Percentiles rank a stretch among this genome's conserved stretches.
Evolutionary conservation across 257 asterid genomes (phyloP).

Genomic region (Salvia miltiorrhiza): DNA sequence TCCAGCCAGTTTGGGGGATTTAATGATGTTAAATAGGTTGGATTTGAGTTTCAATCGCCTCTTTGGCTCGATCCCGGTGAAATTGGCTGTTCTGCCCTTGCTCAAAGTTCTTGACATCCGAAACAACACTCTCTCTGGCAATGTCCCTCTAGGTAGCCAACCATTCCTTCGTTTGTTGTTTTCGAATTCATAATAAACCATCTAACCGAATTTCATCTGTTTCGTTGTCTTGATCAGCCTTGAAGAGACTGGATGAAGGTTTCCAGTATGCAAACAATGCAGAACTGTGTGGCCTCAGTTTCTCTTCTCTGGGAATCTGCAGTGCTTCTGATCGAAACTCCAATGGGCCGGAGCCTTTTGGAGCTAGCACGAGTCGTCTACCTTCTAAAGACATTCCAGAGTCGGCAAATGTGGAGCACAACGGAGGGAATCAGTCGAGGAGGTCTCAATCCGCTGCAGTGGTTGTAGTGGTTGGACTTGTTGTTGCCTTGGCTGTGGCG

Average conservation of each 20-base stretch:
- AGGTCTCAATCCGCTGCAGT: conserved; percentile 45
- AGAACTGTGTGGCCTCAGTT: conserved; percentile 69
- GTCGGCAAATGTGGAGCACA: conserved; percentile 59
- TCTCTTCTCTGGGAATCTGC: conserved; percentile 51
- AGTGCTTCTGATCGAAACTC: conserved; percentile 40
- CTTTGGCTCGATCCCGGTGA: conserved; percentile 75
- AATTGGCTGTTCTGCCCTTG: conserved; percentile 48
- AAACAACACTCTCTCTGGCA: conserved; percentile 86
- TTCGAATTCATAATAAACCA: not conserved
- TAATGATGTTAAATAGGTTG: conserved; percentile 62
- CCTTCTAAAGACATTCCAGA: conserved; percentile 79
- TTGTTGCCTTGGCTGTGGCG: conserved; percentile 30
- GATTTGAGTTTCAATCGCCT: conserved; percentile 80
- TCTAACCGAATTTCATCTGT: not conserved
- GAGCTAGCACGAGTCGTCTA: conserved; percentile 43
- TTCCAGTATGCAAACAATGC: conserved; percentile 74
- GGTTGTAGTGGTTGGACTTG: conserved; percentile 44
- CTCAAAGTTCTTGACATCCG: conserved; percentile 72
- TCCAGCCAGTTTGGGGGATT: conserved; percentile 78
- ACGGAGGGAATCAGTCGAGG: conserved; percentile 30
- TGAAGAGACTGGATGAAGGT: conserved; percentile 79
- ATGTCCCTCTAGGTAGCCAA: conserved; percentile 75
- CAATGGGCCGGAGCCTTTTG: conserved; percentile 63
- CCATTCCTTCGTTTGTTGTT: not conserved
- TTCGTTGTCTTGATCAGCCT: too few species aligned